Base-by-base conservation (phyloP, 805 yeast genomes). In the Scheffersomyces coipomensis region DNA sequence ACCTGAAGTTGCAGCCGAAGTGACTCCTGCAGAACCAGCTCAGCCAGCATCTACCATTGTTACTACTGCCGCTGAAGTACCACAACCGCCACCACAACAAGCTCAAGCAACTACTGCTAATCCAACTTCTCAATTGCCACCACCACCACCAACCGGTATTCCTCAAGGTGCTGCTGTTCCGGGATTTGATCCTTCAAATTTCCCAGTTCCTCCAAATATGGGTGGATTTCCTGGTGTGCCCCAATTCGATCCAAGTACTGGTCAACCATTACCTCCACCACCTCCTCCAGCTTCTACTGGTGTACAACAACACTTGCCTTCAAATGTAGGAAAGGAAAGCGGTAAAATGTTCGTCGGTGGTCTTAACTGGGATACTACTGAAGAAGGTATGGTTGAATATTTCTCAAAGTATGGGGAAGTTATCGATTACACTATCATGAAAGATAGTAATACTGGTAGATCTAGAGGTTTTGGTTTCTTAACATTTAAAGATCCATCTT, bases 301-400 rank as follows among this genome's bases (percentile, higher is more conserved):
- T 16, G 11, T 27, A 9, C 16, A 22, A 12, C 40, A 41, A 32
- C 40, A 37, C 17, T 13, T 10, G 19, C 64, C 54, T 26, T 67
- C 71, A 17, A 60, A 53, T 43, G 48, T 60, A 46, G 73, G 70
- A 19, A 60, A 53, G 38, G 96, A 87, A 53, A 82, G 82, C 47
- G 95, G 95, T 39, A 89, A 89, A 59, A 86, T 89, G 95, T 89
- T 89, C 56, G 79, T 88, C 62, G 99, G 99, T 47, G 99, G 99
- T 36, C 79, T 91, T 53, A 93, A 91, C 56, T 91, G 98, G 98
- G 97, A 91, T 58, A 91, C 99, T 12, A 83, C 90, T 11, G 98
- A 91, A 56, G 95, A 89, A 46, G 79, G 85, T 24, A 68, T 91
- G 64, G 81, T 76, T 49, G 83, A 80, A 39, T 91, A 91, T 60